Conservation (phyloP, 75 land plant genomes). For the Picea glauca region DNA sequence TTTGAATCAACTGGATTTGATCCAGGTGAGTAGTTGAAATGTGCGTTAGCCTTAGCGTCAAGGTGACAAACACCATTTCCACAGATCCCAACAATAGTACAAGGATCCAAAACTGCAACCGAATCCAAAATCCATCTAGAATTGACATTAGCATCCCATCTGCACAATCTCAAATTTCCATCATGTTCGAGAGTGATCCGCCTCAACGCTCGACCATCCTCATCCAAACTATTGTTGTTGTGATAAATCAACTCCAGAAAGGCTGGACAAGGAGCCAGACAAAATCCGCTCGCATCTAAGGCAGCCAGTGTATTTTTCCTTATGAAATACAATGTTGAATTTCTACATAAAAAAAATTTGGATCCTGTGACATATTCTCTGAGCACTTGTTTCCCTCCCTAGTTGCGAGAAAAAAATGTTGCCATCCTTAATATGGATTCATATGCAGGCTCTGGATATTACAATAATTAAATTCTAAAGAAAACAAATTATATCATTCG, state of each 20-base stretch:
- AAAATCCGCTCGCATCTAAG: not conserved
- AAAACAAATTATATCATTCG: slow-evolving; percentile 4
- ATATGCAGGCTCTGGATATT: not conserved
- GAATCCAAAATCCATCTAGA: slow-evolving; percentile 47
- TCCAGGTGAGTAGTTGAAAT: slow-evolving; percentile 36
- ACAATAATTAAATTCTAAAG: not conserved
- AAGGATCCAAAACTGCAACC: slow-evolving; percentile 51
- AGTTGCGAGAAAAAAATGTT: not conserved
- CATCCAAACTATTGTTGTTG: slow-evolving; percentile 19
- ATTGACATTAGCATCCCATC: slow-evolving; percentile 45
- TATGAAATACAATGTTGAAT: not conserved
- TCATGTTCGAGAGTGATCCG: slow-evolving; percentile 41
- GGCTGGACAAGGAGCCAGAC: not conserved
- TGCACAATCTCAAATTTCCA: slow-evolving; percentile 48
- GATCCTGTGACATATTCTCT: not conserved
- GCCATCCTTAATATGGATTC: not conserved
- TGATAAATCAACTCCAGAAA: slow-evolving; percentile 18
- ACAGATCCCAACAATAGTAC: slow-evolving; percentile 45
- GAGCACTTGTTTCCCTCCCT: not conserved
- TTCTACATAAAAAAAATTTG: not conserved
- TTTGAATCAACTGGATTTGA: slow-evolving; percentile 2
- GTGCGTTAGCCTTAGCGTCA: slow-evolving; percentile 29
- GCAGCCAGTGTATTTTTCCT: not conserved
- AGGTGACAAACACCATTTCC: slow-evolving; percentile 49
- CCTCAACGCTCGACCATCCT: slow-evolving; percentile 9